Evolutionary conservation across 1,284 basidiomycete species (phyloP).

Genomic region (Moesziomyces antarcticus): DNA sequence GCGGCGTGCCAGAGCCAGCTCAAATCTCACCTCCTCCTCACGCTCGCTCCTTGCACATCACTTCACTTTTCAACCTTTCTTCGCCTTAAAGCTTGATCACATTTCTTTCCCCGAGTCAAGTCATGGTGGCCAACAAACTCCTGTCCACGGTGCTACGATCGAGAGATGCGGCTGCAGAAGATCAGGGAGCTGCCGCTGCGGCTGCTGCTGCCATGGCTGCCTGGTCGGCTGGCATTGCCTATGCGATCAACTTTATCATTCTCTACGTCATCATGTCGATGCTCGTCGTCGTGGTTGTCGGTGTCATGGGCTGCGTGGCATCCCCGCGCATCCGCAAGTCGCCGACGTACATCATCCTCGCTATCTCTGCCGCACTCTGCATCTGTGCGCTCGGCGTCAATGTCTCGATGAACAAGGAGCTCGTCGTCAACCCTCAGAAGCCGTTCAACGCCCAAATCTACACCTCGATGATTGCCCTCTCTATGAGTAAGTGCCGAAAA

Average conservation of each 20-base stretch:
- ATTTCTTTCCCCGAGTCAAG: background rate
- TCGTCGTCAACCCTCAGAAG: constrained; percentile 20
- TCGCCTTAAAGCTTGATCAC: no score
- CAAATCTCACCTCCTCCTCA: background rate
- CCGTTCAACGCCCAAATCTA: constrained; percentile 18
- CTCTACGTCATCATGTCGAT: constrained; percentile 30
- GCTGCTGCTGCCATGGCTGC: constrained; percentile 28
- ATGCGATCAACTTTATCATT: constrained; percentile 37
- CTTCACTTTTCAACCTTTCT: background rate
- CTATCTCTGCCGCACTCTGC: constrained; percentile 8
- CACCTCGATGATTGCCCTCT: constrained; percentile 18
- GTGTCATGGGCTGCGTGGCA: constrained; percentile 26
- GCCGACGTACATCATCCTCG: constrained; percentile 18
- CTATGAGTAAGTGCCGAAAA: constrained; percentile 12
- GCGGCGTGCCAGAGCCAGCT: background rate
- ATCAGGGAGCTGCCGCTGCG: constrained; percentile 17
- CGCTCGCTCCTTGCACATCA: no score
- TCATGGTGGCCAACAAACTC: background rate
- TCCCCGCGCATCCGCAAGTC: constrained; percentile 17
- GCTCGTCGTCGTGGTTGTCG: constrained; percentile 13
- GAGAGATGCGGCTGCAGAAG: constrained; percentile 1
- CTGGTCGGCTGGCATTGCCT: constrained; percentile 31
- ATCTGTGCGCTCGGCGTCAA: constrained; percentile 15
- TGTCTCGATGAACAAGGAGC: constrained; percentile 20
- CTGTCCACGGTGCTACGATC: background rate